phyloP scores from a whole-genome alignment of 768 basidiomycete genomes.

The Podaxis sp. region DNA sequence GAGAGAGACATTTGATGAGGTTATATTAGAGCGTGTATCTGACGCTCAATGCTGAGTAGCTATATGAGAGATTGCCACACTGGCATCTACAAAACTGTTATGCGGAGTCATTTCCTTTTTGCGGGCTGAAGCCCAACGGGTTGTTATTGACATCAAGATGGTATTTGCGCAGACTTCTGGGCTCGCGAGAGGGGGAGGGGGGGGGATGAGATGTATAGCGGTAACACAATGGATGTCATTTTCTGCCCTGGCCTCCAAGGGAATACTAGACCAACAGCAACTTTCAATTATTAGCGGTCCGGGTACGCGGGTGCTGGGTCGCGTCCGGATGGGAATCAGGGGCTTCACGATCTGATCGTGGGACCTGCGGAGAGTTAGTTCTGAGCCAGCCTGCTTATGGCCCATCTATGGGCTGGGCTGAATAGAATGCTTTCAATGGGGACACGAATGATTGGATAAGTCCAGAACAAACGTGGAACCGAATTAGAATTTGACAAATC shows the following conservation, averaged over 20 bases:
- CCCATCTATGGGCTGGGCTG: not conserved
- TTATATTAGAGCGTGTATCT: too few species aligned
- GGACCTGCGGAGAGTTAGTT: not conserved
- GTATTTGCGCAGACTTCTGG: too few species aligned
- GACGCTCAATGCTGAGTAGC: too few species aligned
- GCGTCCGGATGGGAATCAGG: not conserved
- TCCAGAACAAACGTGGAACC: not conserved
- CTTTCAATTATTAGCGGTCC: not conserved
- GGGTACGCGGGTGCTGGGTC: not conserved
- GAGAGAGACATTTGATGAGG: too few species aligned
- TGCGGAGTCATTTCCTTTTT: too few species aligned
- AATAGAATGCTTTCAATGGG: not conserved
- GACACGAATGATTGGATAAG: not conserved
- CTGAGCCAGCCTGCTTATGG: not conserved
- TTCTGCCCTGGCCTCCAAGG: not conserved
- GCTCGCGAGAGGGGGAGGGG: too few species aligned
- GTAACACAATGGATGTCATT: too few species aligned
- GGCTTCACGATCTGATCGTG: slow-evolving; percentile 2
- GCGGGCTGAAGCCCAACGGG: too few species aligned
- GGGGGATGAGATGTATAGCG: too few species aligned
- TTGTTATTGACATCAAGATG: too few species aligned
- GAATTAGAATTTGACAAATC: not conserved
- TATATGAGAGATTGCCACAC: too few species aligned
- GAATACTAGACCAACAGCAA: not conserved
- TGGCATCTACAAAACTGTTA: too few species aligned